phyloP scores from a whole-genome alignment of 2,329 filamentous ascomycete genomes.

The Xylaria arbuscula region DNA sequence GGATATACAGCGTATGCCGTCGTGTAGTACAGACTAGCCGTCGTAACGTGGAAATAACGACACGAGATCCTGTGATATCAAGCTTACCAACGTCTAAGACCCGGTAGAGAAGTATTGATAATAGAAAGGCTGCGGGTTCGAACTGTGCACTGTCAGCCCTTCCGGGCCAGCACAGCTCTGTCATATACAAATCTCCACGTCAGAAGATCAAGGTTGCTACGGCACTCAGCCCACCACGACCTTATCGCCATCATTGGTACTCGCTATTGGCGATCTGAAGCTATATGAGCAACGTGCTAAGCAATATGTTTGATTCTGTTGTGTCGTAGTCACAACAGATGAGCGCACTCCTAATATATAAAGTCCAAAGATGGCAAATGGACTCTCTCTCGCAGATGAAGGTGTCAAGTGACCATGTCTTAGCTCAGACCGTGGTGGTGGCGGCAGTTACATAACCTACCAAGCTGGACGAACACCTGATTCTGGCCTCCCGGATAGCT shows the following conservation, averaged over 20 bases:
- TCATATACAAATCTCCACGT: not conserved
- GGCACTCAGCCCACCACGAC: not conserved
- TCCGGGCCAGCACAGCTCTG: not conserved
- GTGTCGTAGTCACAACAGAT: slow-evolving; percentile 8
- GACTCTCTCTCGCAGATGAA: slow-evolving; percentile 28
- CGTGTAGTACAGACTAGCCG: slow-evolving; percentile 9
- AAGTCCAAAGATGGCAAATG: slow-evolving; percentile 11
- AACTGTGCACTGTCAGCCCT: not conserved
- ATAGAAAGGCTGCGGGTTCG: not conserved
- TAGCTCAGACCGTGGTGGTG: slow-evolving; percentile 1
- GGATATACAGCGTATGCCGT: slow-evolving; percentile 1
- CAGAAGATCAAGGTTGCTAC: slow-evolving; percentile 11
- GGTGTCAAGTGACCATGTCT: slow-evolving; percentile 31
- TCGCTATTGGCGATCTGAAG: not conserved
- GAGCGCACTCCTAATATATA: slow-evolving; percentile 25
- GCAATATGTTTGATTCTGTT: slow-evolving; percentile 8
- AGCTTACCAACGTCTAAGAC: slow-evolving; percentile 17
- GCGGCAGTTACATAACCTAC: not conserved
- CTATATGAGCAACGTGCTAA: slow-evolving; percentile 18
- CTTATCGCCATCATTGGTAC: slow-evolving; percentile 8
- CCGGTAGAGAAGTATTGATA: not conserved
- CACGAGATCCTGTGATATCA: not conserved
- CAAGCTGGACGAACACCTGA: slow-evolving; percentile 4
- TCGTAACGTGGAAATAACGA: slow-evolving; percentile 7
- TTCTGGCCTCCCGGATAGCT: slow-evolving; percentile 16